Conservation (phyloP, 805 yeast genomes). For the Cyberlindnera veronae region DNA sequence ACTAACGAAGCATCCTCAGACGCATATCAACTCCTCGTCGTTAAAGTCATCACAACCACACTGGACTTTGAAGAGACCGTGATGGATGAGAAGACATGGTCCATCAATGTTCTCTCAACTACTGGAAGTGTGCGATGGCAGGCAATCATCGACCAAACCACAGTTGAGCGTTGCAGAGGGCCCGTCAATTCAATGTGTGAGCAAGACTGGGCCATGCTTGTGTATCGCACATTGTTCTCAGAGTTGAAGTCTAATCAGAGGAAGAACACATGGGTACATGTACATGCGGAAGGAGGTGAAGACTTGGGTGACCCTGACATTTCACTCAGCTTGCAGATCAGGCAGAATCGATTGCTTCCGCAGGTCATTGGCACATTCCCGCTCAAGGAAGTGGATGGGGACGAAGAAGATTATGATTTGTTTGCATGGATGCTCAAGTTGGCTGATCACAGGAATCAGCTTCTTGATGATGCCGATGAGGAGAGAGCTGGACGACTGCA, state of each 20-base stretch:
- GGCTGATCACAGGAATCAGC: slow-evolving; percentile 9
- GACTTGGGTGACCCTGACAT: slow-evolving; percentile 4
- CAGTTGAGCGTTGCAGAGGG: slow-evolving; percentile 1
- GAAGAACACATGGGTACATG: neutral
- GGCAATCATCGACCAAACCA: neutral
- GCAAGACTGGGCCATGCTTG: slow-evolving; percentile 13
- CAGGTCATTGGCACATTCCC: slow-evolving; percentile 14
- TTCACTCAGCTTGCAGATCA: neutral
- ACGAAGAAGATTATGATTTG: slow-evolving; percentile 14
- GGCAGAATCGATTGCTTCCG: slow-evolving; percentile 1
- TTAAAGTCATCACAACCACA: neutral
- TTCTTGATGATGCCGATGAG: neutral
- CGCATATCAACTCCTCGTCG: slow-evolving; percentile 1
- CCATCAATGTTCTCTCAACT: slow-evolving; percentile 7
- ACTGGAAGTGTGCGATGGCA: slow-evolving; percentile 9
- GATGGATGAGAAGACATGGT: slow-evolving; percentile 7
- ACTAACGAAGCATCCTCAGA: too few relatives aligned
- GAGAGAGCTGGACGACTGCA: neutral
- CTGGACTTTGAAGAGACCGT: slow-evolving; percentile 4
- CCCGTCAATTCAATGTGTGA: slow-evolving; percentile 4
- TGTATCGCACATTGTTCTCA: slow-evolving; percentile 12
- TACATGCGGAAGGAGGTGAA: slow-evolving; percentile 1
- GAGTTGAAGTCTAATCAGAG: slow-evolving; percentile 2
- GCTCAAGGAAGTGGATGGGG: slow-evolving; percentile 5
- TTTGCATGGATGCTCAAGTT: slow-evolving; percentile 21